Evolutionary conservation across 306 rosid species (phyloP).

Genomic region (Sicyos edulis): DNA sequence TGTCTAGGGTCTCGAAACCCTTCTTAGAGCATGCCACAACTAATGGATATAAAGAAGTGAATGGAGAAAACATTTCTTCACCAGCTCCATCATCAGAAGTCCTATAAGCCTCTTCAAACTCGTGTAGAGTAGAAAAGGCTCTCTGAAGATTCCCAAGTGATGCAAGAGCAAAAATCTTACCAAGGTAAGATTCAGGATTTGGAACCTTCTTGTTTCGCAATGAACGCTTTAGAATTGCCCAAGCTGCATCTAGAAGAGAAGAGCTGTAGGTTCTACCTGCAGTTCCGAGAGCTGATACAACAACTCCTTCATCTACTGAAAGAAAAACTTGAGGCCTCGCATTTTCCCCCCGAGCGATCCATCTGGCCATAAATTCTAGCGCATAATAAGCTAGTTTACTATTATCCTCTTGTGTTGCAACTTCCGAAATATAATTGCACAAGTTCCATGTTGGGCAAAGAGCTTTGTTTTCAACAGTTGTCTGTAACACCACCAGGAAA

Average conservation of each 20-base stretch:
- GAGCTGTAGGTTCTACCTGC: slow-evolving; percentile 67
- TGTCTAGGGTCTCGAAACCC: slow-evolving; percentile 89
- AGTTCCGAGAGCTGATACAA: slow-evolving; percentile 63
- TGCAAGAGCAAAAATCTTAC: slow-evolving; percentile 74
- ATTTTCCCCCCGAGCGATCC: slow-evolving; percentile 76
- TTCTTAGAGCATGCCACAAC: slow-evolving; percentile 74
- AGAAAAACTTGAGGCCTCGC: slow-evolving; percentile 53
- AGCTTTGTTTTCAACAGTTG: slow-evolving; percentile 83
- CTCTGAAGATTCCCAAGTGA: slow-evolving; percentile 66
- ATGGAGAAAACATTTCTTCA: slow-evolving; percentile 77
- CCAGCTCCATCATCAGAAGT: slow-evolving; percentile 47
- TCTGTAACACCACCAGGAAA: slow-evolving; percentile 39
- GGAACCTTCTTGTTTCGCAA: slow-evolving; percentile 72
- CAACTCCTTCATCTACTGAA: slow-evolving; percentile 78
- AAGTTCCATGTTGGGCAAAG: slow-evolving; percentile 78
- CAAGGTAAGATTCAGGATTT: slow-evolving; percentile 78
- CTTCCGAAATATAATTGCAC: slow-evolving; percentile 60
- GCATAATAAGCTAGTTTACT: slow-evolving; percentile 73
- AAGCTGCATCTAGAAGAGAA: slow-evolving; percentile 67
- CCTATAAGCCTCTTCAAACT: slow-evolving; percentile 63
- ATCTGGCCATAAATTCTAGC: slow-evolving; percentile 76
- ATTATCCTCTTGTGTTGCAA: slow-evolving; percentile 57
- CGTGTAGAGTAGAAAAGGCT: slow-evolving; percentile 65
- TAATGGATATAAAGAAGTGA: slow-evolving; percentile 78
- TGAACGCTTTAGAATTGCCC: slow-evolving; percentile 73